A percentile compares a stretch with the other conserved stretches of the same genome.
phyloP scores from a whole-genome alignment of 129 eudicot genomes.

The Saussurea involucrata region DNA sequence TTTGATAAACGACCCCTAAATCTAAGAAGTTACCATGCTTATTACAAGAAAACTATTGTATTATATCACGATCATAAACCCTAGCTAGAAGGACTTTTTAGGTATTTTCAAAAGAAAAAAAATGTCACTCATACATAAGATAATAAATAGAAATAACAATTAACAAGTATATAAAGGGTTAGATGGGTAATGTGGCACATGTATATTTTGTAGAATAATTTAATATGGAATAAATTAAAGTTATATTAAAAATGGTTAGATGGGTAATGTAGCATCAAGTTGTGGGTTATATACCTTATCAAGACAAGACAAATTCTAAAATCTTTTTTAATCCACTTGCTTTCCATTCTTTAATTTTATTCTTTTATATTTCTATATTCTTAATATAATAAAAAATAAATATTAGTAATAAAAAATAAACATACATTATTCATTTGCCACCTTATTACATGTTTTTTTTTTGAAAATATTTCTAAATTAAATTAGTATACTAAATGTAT shows the following conservation, averaged over 20 bases:
- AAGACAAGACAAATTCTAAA: constrained; percentile 25
- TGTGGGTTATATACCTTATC: constrained; percentile 25
- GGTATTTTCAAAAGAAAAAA: neutral
- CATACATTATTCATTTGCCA: constrained; percentile 8
- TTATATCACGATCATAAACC: neutral
- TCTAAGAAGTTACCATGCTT: neutral
- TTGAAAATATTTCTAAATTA: neutral
- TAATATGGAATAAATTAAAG: neutral
- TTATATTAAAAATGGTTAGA: neutral
- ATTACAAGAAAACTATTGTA: no score
- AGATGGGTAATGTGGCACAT: no score
- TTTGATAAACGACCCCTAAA: no score
- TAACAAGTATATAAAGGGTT: neutral
- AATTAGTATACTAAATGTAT: neutral
- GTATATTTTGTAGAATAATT: neutral
- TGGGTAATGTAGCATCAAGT: constrained; percentile 6
- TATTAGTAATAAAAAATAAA: neutral
- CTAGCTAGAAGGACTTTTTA: neutral
- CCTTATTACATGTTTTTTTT: constrained; percentile 29
- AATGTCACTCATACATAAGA: neutral
- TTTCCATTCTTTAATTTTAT: neutral
- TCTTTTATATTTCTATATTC: neutral
- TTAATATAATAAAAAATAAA: neutral
- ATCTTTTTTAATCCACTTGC: constrained; percentile 29
- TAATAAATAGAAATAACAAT: no score